These are phyloP conservation scores for Microdochium bolleyi DNA, from an alignment of 2,329 filamentous ascomycete genomes.

Conservation along the genomic window DNA sequence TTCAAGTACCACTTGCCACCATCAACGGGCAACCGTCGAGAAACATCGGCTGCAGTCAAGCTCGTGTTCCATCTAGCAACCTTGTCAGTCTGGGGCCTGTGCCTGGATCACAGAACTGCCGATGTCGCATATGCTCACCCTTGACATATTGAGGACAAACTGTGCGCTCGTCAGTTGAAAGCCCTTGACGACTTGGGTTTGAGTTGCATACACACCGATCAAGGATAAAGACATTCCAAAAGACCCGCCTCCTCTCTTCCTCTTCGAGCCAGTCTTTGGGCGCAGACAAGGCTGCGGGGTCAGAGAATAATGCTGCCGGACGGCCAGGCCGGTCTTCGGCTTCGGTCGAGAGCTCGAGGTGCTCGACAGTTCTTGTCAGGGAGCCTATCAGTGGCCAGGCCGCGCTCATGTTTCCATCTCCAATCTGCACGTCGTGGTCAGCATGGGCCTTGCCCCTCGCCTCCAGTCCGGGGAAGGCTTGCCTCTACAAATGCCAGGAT, in stretches of 20 bases:
- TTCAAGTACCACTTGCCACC: conserved; percentile 21
- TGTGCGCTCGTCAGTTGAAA: not conserved
- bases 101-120: not conserved
- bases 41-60: conserved; percentile 21
- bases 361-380: conserved; percentile 19
- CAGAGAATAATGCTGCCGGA: not conserved
- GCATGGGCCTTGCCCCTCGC: not conserved
- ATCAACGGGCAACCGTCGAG: conserved; percentile 21
- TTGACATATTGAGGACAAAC: not conserved
- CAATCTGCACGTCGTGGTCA: conserved; percentile 8
- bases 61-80: conserved; percentile 20
- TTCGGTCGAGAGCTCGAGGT: conserved; percentile 9
- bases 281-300: conserved; percentile 6
- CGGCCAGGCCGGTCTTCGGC: not conserved
- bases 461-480: not conserved
- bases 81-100: not conserved
- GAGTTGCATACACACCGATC: conserved; percentile 12
- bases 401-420: conserved; percentile 9
- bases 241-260: conserved; percentile 19
- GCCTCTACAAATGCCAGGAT: conserved; percentile 16
- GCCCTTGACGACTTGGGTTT: no score
- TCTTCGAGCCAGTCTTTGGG: conserved; percentile 14
- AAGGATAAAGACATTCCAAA: conserved; percentile 15
- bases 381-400: conserved; percentile 22
- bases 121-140: not conserved